Evolutionary conservation across 208 protist species (phyloP), one percentile per base, ranked within the genome.

Genomic region (Acanthamoeba castellanii): DNA sequence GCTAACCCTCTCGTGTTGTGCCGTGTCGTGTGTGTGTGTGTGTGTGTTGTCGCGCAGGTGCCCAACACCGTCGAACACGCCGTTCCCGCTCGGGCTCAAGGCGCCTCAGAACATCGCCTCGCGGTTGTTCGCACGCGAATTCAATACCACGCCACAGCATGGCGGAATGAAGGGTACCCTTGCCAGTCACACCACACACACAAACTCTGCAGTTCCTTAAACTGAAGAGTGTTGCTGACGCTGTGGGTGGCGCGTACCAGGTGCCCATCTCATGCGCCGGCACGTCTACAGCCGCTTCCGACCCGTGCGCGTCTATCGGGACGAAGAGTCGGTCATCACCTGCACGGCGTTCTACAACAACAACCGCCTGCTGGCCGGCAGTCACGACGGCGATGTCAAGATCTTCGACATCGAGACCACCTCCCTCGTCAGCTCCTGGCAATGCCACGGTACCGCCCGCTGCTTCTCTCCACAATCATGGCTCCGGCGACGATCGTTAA

Each of bases 271-370:
- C 8, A 91, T 91, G 84, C 84, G 84, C 7, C 50, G 84, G 25
- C 59, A 91, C 30, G 27, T 91, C 2, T 91, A 91, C 84, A 91
- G 84, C n/a, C 84, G 84, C 27, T 91, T 91, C 84, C 47, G 84
- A 18, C 84, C 84, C 27, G 84, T 91, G 34, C 50, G 84, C 22
- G 59, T 70, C 30, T 91, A 91, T 52, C n/a, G 84, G 25, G 84
- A 91, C 32, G 89, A 93, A 6, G 89, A 93, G 68, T 93, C 84
- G 32, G 84, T 93, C 27, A 66, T 93, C 66, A 93, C 89, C 37
- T 82, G 89, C 27, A 50, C 89, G 0, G 22, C 45, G 14, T 93
- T 93, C 66, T 93, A 93, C 42, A 78, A 34, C 37, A 72, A 78
- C 42, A 81, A 55, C 22, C 6, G 47, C 7, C 57, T 93, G 14